phyloP scores from a whole-genome alignment of 2,329 filamentous ascomycete genomes.

The Chrysosporium queenslandicum region DNA sequence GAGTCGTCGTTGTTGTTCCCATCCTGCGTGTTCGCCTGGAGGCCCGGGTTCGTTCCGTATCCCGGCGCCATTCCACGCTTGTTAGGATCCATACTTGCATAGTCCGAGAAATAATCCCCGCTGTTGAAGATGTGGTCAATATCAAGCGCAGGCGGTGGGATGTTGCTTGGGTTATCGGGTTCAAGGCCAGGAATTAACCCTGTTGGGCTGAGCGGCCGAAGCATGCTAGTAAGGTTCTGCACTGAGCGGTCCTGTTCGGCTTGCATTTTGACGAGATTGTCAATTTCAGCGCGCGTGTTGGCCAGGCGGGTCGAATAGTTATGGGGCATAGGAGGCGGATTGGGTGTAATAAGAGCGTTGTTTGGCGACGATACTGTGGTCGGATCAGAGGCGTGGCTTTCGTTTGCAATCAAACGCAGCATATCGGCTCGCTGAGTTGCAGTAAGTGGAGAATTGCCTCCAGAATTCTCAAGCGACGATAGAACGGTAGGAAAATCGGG shows the following conservation, averaged over 20 bases:
- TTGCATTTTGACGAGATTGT: conserved; percentile 67
- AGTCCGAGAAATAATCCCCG: conserved; percentile 45
- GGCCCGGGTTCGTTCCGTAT: conserved; percentile 19
- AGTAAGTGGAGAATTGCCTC: conserved; percentile 37
- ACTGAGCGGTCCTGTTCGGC: conserved; percentile 69
- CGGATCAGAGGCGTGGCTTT: conserved; percentile 36
- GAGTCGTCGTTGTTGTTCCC: conserved; percentile 15
- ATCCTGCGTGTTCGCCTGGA: conserved; percentile 7
- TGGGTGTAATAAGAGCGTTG: conserved; percentile 49
- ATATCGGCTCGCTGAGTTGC: conserved; percentile 39
- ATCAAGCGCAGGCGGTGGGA: conserved; percentile 42
- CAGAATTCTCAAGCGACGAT: conserved; percentile 36
- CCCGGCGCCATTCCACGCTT: conserved; percentile 18
- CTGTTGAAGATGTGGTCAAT: conserved; percentile 50
- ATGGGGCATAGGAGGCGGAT: conserved; percentile 45
- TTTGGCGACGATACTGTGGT: conserved; percentile 34
- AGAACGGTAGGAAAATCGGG: conserved; percentile 39
- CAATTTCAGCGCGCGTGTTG: conserved; percentile 63
- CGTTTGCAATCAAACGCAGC: conserved; percentile 39
- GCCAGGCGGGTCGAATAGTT: conserved; percentile 43
- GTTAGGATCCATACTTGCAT: conserved; percentile 26
- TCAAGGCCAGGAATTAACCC: conserved; percentile 63
- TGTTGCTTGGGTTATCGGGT: conserved; percentile 26
- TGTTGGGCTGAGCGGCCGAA: conserved; percentile 71
- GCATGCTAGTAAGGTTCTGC: conserved; percentile 59